Evolutionary conservation across 2,329 filamentous ascomycete genomes (phyloP).

Genomic region (Fusarium begoniae): DNA sequence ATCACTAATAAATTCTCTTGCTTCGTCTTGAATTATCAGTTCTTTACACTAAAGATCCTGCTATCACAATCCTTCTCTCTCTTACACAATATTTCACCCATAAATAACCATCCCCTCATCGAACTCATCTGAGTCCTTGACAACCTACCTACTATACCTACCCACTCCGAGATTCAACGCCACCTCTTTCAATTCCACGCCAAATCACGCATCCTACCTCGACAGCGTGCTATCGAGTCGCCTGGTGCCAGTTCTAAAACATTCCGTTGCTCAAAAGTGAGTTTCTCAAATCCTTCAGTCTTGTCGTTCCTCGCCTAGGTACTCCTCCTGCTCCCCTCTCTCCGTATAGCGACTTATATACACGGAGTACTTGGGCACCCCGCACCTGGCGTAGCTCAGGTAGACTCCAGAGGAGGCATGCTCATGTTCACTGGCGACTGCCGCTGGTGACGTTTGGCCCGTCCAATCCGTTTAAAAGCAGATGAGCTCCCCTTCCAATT

Average conservation of each 20-base stretch:
- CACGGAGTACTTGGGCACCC: constrained; percentile 36
- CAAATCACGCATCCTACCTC: constrained; percentile 7
- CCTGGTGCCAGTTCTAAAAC: not conserved
- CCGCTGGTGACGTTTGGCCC: constrained; percentile 38
- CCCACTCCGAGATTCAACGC: not conserved
- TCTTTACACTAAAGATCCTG: not conserved
- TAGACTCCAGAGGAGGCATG: not conserved
- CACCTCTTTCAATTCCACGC: not conserved
- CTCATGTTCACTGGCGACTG: constrained; percentile 18
- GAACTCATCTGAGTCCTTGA: not conserved
- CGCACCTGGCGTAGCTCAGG: constrained; percentile 17
- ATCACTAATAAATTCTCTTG: not conserved
- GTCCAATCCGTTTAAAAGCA: constrained; percentile 39
- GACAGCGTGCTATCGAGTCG: not conserved
- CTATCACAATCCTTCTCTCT: not conserved
- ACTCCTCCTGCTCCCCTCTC: not conserved
- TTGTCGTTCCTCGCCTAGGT: not conserved
- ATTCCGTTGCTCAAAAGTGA: constrained; percentile 25
- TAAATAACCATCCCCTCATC: not conserved
- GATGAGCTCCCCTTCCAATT: constrained; percentile 21
- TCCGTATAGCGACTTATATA: constrained; percentile 25
- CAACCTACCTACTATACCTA: not conserved
- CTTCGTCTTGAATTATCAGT: constrained; percentile 1
- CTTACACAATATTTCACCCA: not conserved
- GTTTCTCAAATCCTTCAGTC: constrained; percentile 9